phyloP scores from a whole-genome alignment of 2,329 filamentous ascomycete genomes.

The Colletotrichum sp. region DNA sequence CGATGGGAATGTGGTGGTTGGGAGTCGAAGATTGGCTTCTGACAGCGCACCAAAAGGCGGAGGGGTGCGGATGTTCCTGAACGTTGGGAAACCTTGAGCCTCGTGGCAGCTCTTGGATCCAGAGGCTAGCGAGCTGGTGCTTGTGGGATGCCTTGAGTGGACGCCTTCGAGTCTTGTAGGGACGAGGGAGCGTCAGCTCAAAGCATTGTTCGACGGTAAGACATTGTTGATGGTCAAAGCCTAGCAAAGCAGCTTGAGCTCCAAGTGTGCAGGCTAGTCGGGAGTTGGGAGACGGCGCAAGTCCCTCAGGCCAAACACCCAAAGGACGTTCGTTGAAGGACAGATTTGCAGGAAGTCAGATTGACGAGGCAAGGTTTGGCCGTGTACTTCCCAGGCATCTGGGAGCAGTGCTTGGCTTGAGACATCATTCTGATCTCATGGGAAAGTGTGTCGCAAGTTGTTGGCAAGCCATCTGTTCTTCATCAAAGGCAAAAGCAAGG shows the following conservation, averaged over 20 bases:
- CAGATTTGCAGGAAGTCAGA: not conserved
- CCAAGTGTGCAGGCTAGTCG: not conserved
- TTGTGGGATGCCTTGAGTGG: not conserved
- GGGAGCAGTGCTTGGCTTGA: constrained; percentile 2
- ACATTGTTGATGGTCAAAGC: not conserved
- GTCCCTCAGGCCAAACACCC: not conserved
- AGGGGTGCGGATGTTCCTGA: not conserved
- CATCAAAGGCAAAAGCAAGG: not conserved
- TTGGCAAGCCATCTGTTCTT: not conserved
- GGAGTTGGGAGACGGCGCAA: not conserved
- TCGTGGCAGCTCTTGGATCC: not conserved
- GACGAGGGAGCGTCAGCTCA: not conserved
- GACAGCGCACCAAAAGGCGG: not conserved
- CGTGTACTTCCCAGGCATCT: not conserved
- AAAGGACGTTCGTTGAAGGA: not conserved
- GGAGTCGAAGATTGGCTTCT: not conserved
- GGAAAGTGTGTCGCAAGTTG: not conserved
- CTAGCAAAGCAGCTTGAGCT: not conserved
- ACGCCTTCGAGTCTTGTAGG: not conserved
- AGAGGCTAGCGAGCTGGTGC: not conserved
- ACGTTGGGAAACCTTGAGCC: not conserved
- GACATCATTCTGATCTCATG: constrained; percentile 13
- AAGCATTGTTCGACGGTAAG: not conserved
- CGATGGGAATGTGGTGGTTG: not conserved
- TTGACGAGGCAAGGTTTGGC: not conserved